Base-by-base conservation (phyloP, 306 rosid genomes). In the Boehmeria nivea region DNA sequence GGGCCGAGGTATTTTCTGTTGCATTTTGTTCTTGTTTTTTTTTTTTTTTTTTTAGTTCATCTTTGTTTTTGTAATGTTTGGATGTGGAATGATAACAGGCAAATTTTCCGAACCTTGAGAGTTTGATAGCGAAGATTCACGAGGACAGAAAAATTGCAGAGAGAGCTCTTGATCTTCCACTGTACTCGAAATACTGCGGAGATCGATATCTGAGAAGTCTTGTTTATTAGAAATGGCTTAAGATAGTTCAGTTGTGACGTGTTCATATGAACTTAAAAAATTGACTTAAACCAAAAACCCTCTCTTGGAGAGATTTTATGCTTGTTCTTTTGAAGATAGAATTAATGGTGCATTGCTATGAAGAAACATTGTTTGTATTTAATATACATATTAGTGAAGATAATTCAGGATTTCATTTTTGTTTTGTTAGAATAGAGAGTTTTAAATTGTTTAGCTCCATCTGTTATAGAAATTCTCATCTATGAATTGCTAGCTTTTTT, bases 91-190 rank as follows among this genome's bases (percentile, higher is more conserved):
- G n/a, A 2, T 48, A 36, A 63, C 74, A 91, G 98, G 89, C 80
- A 42, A 87, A 91, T 74, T 91, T 91, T 69, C 72, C 95, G 24
- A 65, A 76, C 51, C 89, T 84, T 26, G 95, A 84, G 72, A 82
- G 74, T 70, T 73, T 91, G 75, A 37, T 87, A 43, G 85, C 78
- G 25, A 84, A 81, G 79, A 91, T 87, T 65, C 96, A 84, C 8
- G 93, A 84, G 63, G 95, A 91, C 57, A 18, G 95, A 15, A 66
- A 48, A 57, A 64, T 78, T 75, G 87, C 86, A 16, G 96, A 84
- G 80, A 69, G 55, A 52, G 93, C 89, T 65, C 89, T 91, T 68
- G 95, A 91, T 70, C 95, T 91, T 65, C 87, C 99, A 11, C 34
- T 73, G 75, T 91, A 84, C 73, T 84, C 87, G 19, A 77, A 78